A percentile compares a stretch with the other conserved stretches of the same genome.
Conservation (phyloP, 768 basidiomycete species). For the Solioccasus polychromus region DNA sequence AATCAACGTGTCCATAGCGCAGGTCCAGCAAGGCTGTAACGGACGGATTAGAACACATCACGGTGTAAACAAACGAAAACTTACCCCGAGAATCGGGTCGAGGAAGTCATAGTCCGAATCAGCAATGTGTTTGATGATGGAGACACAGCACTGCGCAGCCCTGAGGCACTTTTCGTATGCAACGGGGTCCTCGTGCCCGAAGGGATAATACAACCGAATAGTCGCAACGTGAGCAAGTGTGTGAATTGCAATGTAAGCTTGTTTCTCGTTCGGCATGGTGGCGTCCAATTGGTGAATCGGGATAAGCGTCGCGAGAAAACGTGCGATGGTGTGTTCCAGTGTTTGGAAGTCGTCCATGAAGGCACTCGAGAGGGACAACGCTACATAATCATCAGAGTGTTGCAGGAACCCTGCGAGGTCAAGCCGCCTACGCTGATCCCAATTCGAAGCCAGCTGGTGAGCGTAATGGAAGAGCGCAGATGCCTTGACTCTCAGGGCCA, state of each 20-base stretch:
- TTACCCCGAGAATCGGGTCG: slow-evolving; percentile 76
- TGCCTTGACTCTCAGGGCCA: slow-evolving; percentile 69
- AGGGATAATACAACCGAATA: slow-evolving; percentile 61
- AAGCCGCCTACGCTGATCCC: slow-evolving; percentile 53
- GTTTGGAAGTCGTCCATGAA: slow-evolving; percentile 58
- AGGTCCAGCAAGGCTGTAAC: slow-evolving; percentile 71
- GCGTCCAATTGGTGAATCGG: slow-evolving; percentile 64
- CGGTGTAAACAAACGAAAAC: slow-evolving; percentile 23
- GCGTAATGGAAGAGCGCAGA: slow-evolving; percentile 74
- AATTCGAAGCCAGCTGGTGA: slow-evolving; percentile 54
- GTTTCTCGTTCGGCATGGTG: slow-evolving; percentile 54
- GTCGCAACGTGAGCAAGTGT: slow-evolving; percentile 65
- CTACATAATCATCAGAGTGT: slow-evolving; percentile 30
- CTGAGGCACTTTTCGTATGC: slow-evolving; percentile 66
- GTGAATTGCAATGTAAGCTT: slow-evolving; percentile 56
- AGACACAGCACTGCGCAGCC: slow-evolving; percentile 58
- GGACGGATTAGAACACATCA: slow-evolving; percentile 7
- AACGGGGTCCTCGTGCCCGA: slow-evolving; percentile 55
- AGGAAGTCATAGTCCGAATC: slow-evolving; percentile 67
- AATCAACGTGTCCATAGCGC: slow-evolving; percentile 62
- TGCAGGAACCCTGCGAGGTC: slow-evolving; percentile 11
- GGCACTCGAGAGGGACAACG: slow-evolving; percentile 42
- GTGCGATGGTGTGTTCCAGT: slow-evolving; percentile 61
- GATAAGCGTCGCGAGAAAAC: slow-evolving; percentile 61
- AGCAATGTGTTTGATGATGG: slow-evolving; percentile 58